Evolutionary conservation across 371 early-diverging fungal genomes (phyloP).

Genomic region (Dentiscutata heterogama): DNA sequence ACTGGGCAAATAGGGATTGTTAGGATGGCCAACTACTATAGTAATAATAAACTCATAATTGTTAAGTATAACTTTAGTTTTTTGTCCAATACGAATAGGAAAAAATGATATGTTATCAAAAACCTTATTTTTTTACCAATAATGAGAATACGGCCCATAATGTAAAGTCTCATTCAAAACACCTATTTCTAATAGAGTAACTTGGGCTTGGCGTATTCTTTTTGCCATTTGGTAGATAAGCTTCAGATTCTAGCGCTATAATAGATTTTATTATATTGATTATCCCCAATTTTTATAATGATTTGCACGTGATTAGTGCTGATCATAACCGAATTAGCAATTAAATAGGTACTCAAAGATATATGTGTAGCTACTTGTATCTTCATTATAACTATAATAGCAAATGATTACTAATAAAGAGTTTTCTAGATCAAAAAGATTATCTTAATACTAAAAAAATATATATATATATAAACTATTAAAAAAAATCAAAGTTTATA

Average conservation of each 20-base stretch:
- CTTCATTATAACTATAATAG: too few species aligned
- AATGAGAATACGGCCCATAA: neutral
- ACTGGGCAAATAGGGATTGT: neutral
- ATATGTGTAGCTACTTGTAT: too few species aligned
- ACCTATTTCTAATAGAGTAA: neutral
- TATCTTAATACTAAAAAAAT: too few species aligned
- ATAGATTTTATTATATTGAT: neutral
- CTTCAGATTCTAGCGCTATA: neutral
- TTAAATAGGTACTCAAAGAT: neutral
- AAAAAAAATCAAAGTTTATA: too few species aligned
- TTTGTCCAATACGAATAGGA: neutral
- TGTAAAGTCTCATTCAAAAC: neutral
- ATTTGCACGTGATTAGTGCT: neutral
- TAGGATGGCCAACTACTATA: constrained; percentile 1
- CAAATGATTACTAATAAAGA: too few species aligned
- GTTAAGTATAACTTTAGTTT: neutral
- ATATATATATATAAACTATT: too few species aligned
- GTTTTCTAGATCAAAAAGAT: too few species aligned
- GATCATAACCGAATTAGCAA: constrained; percentile 2
- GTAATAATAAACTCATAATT: neutral
- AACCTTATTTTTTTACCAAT: neutral
- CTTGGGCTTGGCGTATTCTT: neutral
- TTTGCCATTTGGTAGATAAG: neutral
- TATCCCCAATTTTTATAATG: neutral
- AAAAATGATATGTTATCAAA: neutral